Percentiles rank a stretch among this genome's conserved stretches.
phyloP scores from a whole-genome alignment of 169 alveolate genomes.

The Cryptosporidium ubiquitum region DNA sequence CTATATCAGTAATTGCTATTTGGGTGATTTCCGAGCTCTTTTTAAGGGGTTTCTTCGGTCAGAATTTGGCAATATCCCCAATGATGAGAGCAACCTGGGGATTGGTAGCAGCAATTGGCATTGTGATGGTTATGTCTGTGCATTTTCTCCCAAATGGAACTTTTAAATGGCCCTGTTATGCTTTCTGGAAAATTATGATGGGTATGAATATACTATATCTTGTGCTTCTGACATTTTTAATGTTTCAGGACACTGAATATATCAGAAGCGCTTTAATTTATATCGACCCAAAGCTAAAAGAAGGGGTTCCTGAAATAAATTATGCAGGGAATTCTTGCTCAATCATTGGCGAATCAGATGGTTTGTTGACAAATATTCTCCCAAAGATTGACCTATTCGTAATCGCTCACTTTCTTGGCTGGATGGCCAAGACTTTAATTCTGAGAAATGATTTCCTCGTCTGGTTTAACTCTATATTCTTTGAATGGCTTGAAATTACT shows the following conservation, averaged over 20 bases:
- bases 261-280: constrained; percentile 75
- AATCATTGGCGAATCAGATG: constrained; percentile 40
- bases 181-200: constrained; percentile 75
- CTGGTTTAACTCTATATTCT: constrained; percentile 84
- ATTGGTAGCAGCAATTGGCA: background rate
- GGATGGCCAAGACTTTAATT: constrained; percentile 88
- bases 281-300: constrained; percentile 84
- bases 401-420: constrained; percentile 88
- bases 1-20: background rate
- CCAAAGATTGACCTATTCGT: constrained; percentile 85
- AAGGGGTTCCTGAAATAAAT: constrained; percentile 82
- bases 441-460: constrained; percentile 85
- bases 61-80: background rate
- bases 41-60: background rate
- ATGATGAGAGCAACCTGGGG: background rate
- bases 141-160: constrained; percentile 75
- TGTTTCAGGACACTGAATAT: constrained; percentile 76
- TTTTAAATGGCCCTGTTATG: constrained; percentile 74
- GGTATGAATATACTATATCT: constrained; percentile 75
- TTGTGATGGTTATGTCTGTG: background rate
- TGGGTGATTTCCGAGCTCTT: constrained; percentile 31
- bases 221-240: constrained; percentile 72
- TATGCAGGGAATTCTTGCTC: constrained; percentile 88
- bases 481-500: constrained; percentile 89
- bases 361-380: constrained; percentile 59